These are phyloP conservation scores for Bondarzewia mesenterica DNA, from an alignment of 1,284 basidiomycete species.

Conservation along the genomic window DNA sequence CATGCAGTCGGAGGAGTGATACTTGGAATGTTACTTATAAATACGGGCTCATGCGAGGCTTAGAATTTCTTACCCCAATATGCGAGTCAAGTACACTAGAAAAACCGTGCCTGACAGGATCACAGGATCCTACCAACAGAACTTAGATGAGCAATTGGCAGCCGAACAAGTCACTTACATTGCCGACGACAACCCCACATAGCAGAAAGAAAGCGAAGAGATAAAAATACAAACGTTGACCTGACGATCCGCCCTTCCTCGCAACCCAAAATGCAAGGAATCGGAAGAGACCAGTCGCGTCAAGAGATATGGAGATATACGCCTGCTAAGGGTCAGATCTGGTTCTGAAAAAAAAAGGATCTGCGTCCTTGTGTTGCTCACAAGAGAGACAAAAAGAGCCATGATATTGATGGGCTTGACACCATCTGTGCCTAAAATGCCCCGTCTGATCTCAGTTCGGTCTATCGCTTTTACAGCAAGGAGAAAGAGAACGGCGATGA, in stretches of 20 bases:
- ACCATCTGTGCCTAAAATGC: conserved; percentile 67
- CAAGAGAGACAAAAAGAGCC: conserved; percentile 84
- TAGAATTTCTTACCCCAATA: conserved; percentile 38
- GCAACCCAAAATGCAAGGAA: conserved; percentile 87
- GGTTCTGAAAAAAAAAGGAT: conserved; percentile 1
- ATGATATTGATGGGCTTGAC: conserved; percentile 91
- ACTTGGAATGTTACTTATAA: conserved; percentile 31
- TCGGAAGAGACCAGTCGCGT: conserved; percentile 82
- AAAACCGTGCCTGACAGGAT: conserved; percentile 84
- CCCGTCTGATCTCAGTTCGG: conserved; percentile 53
- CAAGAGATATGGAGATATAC: conserved; percentile 91
- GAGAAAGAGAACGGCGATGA: conserved; percentile 72
- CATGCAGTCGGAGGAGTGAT: conserved; percentile 54
- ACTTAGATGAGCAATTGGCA: not conserved
- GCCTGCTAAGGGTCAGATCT: conserved; percentile 34
- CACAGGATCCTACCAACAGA: conserved; percentile 56
- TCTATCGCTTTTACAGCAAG: conserved; percentile 72
- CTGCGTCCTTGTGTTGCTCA: conserved; percentile 16
- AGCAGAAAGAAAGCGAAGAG: conserved; percentile 36
- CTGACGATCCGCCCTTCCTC: conserved; percentile 65
- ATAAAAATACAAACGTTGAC: conserved; percentile 53
- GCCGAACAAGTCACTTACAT: conserved; percentile 32
- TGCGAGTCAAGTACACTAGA: conserved; percentile 78
- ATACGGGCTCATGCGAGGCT: conserved; percentile 30
- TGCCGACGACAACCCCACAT: conserved; percentile 79